Evolutionary conservation across 192 early-diverging fungal genomes (phyloP).

Genomic region (Chytriomyces confervae): DNA sequence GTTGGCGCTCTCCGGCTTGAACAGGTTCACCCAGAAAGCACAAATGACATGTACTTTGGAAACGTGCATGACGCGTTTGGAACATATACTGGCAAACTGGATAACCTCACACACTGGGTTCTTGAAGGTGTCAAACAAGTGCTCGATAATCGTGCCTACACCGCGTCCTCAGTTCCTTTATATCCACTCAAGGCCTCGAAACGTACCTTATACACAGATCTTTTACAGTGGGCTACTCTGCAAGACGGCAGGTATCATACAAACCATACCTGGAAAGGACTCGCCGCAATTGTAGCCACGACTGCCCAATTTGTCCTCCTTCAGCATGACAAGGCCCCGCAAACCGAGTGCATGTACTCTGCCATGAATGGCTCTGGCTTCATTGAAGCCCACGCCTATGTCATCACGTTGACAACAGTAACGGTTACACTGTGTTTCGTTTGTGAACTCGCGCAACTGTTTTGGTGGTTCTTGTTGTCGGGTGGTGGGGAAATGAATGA

Average conservation of each 20-base stretch:
- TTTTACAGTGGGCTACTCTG: slow-evolving; percentile 35
- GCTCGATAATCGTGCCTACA: neutral
- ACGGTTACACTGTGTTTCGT: neutral
- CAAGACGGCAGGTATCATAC: slow-evolving; percentile 31
- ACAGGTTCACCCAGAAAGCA: neutral
- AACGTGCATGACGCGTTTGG: neutral
- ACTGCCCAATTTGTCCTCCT: slow-evolving; percentile 4
- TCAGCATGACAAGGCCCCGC: neutral
- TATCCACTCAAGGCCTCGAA: neutral
- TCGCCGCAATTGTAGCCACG: neutral
- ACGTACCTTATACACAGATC: neutral
- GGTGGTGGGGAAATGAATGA: slow-evolving; percentile 12
- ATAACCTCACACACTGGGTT: neutral
- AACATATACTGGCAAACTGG: neutral
- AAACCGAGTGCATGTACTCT: neutral
- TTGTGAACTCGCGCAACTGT: slow-evolving; percentile 6
- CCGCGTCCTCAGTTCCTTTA: slow-evolving; percentile 9
- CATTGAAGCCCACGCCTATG: neutral
- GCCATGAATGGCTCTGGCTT: neutral
- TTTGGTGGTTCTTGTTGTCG: slow-evolving; percentile 25
- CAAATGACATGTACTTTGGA: neutral
- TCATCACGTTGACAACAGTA: neutral
- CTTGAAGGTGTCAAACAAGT: neutral
- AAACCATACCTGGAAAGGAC: slow-evolving; percentile 1
- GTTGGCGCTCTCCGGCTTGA: neutral